Evolutionary conservation across 306 rosid genomes (phyloP).

Genomic region (Cucumis melo): DNA sequence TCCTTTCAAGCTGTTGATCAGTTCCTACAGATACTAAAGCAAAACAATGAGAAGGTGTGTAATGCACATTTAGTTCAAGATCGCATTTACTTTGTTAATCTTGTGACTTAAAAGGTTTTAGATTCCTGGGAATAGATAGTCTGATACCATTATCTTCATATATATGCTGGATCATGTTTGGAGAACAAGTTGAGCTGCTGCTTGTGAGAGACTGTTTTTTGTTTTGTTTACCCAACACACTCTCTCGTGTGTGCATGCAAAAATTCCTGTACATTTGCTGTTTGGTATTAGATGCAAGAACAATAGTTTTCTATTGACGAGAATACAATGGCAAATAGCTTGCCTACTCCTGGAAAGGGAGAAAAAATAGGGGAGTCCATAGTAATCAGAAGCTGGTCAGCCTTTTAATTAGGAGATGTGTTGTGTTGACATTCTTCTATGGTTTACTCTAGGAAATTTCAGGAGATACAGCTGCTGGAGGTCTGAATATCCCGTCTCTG

Average conservation of each 20-base stretch:
- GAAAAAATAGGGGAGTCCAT: neutral
- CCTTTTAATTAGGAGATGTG: neutral
- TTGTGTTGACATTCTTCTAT: constrained; percentile 1
- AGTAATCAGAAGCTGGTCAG: neutral
- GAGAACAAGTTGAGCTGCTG: neutral
- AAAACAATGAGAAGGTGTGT: constrained; percentile 70
- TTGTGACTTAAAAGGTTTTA: neutral
- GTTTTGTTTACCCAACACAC: neutral
- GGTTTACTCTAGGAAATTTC: constrained; percentile 41
- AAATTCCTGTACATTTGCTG: neutral
- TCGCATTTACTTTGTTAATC: neutral
- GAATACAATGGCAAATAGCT: neutral
- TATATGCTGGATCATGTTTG: neutral
- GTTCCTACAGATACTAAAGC: constrained; percentile 71
- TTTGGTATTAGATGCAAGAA: neutral
- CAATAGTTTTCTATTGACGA: neutral
- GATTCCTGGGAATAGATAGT: neutral
- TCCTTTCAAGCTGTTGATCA: constrained; percentile 97
- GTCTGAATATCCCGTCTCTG: constrained; percentile 40
- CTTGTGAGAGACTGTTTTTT: neutral
- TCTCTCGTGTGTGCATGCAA: neutral
- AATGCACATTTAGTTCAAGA: constrained; percentile 6
- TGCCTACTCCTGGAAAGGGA: neutral
- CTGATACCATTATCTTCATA: neutral
- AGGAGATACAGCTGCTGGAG: constrained; percentile 39